A percentile compares a stretch with the other conserved stretches of the same genome.
Evolutionary conservation across 2,329 filamentous ascomycete species (phyloP).

Genomic region (Pyrenochaeta sp.): DNA sequence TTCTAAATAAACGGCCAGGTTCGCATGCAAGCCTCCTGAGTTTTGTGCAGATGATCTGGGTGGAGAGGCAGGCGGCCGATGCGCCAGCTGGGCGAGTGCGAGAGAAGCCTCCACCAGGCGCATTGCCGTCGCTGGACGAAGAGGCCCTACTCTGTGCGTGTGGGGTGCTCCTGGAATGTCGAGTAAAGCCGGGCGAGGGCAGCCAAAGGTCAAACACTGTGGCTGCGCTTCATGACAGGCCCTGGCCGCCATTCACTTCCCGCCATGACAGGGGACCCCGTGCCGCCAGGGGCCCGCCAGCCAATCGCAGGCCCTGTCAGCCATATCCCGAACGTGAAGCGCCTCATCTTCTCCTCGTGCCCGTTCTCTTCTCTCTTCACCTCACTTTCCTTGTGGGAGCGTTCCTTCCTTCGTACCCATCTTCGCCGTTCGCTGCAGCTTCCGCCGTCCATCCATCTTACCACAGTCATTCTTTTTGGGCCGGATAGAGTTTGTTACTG

Average conservation of each 20-base stretch:
- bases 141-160: background rate
- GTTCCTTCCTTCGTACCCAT: slow-evolving; percentile 42
- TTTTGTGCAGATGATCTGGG: slow-evolving; percentile 6
- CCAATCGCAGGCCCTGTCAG: slow-evolving; percentile 35
- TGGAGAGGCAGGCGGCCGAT: slow-evolving; percentile 10
- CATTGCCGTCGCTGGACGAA: slow-evolving; percentile 2
- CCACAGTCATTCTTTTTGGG: slow-evolving; percentile 53
- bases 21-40: slow-evolving; percentile 27
- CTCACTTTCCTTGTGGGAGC: slow-evolving; percentile 43
- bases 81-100: slow-evolving; percentile 16
- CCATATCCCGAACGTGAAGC: slow-evolving; percentile 28
- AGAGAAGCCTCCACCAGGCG: slow-evolving; percentile 14
- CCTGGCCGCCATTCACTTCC: slow-evolving; percentile 16
- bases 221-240: slow-evolving; percentile 25
- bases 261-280: slow-evolving; percentile 26
- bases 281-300: slow-evolving; percentile 23
- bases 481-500: slow-evolving; percentile 32
- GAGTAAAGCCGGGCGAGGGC: slow-evolving; percentile 8
- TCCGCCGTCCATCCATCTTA: slow-evolving; percentile 42
- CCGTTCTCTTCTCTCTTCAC: slow-evolving; percentile 40
- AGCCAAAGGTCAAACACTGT: slow-evolving; percentile 39
- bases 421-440: slow-evolving; percentile 20
- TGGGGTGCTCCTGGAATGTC: background rate
- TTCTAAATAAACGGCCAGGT: slow-evolving; percentile 31
- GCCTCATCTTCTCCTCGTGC: slow-evolving; percentile 47